Evolutionary conservation across 1,139 yeast genomes (phyloP), one percentile per base, ranked within the genome.

Genomic region (Candida labiduridarum): DNA sequence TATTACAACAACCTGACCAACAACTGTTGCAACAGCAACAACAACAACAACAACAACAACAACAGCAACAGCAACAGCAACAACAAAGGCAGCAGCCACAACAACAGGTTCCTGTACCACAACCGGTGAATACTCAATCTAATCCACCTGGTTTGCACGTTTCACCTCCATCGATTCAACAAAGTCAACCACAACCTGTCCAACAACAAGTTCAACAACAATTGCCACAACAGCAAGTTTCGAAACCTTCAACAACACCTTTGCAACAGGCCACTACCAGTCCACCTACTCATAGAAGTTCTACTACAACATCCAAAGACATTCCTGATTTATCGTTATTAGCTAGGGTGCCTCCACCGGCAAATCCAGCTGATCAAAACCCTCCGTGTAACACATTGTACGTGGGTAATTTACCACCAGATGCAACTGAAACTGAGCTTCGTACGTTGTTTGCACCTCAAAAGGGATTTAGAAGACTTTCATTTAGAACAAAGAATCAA

Each of bases 291-390:
- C 34, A 45, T 27, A 25, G 49, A 34, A 44, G 27, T 7, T 41
- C 59, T 38, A 50, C 59, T 31, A 52, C 64, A 31, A 52, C 64
- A 15, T 46, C 60, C 25, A 75, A 71, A 55, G 79, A 73, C 57
- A 76, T 87, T n/a, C 90, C 89, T 11, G 94, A 87, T 63, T 74
- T 87, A 56, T 84, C 90, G 1, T 70, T 87, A 45, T 70, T 87
- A 45, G 90, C 92, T 0, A 71, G 89, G 55, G 90, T 92, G 22
- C 92, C 97, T 35, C 97, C 97, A 1, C 98, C 98, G 3, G 97
- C 97, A 2, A 94, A 94, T 61, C 99, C 99, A 1, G 99, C 99
- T 2, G 99, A 94, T 69, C 99, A 94, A 70, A 94, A 94, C 63
- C 99, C 99, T 9, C 99, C 99, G 7, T 94, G 99, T 72, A 94